phyloP scores from a whole-genome alignment of 164 flowering plant genomes.

The Stephania cephalantha region DNA sequence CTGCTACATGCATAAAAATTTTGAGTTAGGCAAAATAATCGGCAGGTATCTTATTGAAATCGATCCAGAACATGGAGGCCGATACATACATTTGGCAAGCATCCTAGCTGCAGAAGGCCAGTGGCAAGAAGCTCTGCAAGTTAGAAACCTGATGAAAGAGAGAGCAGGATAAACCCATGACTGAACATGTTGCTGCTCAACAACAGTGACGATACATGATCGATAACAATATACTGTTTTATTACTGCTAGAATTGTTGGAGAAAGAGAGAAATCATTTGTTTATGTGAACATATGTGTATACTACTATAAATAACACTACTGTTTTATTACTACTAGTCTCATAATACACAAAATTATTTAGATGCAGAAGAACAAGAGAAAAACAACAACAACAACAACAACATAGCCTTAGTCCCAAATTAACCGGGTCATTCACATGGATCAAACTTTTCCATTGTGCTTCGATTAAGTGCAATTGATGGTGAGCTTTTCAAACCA shows the following conservation, averaged over 20 bases:
- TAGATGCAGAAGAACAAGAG: background rate
- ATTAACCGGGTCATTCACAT: too few species aligned
- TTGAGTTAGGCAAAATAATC: conserved; percentile 31
- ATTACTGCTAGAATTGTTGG: conserved; percentile 23
- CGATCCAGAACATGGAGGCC: conserved; percentile 39
- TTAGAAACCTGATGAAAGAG: conserved; percentile 34
- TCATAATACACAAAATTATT: background rate
- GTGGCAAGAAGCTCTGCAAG: conserved; percentile 35
- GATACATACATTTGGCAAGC: conserved; percentile 38
- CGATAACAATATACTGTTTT: too few species aligned
- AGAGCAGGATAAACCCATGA: conserved; percentile 26
- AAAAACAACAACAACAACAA: too few species aligned
- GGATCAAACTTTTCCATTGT: too few species aligned
- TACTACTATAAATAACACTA: too few species aligned
- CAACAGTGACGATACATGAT: too few species aligned
- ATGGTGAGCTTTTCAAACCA: too few species aligned
- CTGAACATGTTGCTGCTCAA: background rate
- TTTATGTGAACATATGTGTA: background rate
- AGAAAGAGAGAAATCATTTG: conserved; percentile 8
- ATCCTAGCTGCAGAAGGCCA: conserved; percentile 28
- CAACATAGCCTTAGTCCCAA: too few species aligned
- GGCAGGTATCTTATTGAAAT: conserved; percentile 30
- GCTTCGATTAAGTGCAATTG: too few species aligned
- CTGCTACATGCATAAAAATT: conserved; percentile 32
- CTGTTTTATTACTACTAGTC: too few species aligned